Evolutionary conservation across 2,329 filamentous ascomycete species (phyloP).

Genomic region (Alternaria infectoria): DNA sequence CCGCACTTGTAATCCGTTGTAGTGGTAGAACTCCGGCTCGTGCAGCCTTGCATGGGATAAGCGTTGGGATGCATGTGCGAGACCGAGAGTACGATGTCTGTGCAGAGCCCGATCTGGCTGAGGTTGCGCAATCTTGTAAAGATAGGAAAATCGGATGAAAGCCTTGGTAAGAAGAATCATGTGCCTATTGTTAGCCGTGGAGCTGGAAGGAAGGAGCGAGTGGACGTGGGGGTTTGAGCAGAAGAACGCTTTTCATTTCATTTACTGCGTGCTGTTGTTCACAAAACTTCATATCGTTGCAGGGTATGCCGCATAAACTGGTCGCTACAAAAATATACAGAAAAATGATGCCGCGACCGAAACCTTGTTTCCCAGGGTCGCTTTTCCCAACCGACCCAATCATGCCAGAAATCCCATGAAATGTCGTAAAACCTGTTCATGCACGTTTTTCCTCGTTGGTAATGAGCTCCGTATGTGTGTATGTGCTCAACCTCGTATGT

Average conservation of each 20-base stretch:
- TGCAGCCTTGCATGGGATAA: constrained; percentile 5
- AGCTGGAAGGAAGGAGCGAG: not conserved
- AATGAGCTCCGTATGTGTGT: constrained; percentile 7
- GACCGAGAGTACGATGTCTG: constrained; percentile 1
- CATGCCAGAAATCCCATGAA: constrained; percentile 6
- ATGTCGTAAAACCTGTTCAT: constrained; percentile 12
- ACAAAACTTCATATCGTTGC: not conserved
- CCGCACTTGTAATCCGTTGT: not conserved
- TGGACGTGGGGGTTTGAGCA: not conserved
- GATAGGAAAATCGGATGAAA: not conserved
- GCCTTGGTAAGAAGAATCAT: not conserved
- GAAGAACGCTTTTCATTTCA: not conserved
- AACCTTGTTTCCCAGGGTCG: not conserved
- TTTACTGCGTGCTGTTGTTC: not conserved
- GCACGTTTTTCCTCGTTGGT: constrained; percentile 1
- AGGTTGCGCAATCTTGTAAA: not conserved
- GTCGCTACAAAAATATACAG: constrained; percentile 11
- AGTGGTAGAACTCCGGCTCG: not conserved
- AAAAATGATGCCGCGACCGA: not conserved
- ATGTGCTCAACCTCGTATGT: not conserved
- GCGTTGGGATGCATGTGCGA: not conserved
- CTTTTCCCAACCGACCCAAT: constrained; percentile 7
- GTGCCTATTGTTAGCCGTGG: not conserved
- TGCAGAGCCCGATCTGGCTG: not conserved
- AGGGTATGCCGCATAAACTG: not conserved